Evolutionary conservation across 179 eudicot species (phyloP).

Genomic region (Spinacia oleracea): DNA sequence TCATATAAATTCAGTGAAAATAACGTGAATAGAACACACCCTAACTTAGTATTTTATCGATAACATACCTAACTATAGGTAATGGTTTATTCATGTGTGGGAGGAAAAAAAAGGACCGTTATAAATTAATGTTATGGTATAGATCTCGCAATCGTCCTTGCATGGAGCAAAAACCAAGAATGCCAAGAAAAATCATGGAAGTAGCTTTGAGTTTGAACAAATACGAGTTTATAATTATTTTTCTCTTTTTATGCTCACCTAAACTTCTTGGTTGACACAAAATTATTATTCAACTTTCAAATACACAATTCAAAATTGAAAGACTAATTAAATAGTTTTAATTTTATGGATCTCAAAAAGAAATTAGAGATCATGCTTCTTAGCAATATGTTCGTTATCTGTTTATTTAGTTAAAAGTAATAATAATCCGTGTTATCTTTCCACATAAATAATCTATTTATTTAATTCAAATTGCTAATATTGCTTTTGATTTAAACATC

Average conservation of each 20-base stretch:
- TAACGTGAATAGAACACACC: too few relatives aligned
- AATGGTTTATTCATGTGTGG: too few relatives aligned
- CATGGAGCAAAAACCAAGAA: constrained; percentile 18
- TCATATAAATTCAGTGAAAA: too few relatives aligned
- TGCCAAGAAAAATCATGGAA: constrained; percentile 18
- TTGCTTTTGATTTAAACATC: neutral
- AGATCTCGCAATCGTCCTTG: neutral
- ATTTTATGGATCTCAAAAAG: neutral
- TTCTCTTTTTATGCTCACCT: neutral
- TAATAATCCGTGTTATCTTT: neutral
- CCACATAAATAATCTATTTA: neutral
- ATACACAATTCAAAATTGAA: neutral
- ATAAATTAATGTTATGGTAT: constrained; percentile 8
- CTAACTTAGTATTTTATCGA: too few relatives aligned
- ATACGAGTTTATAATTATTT: neutral
- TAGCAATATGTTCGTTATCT: too few relatives aligned
- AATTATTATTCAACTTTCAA: neutral
- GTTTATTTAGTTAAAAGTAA: too few relatives aligned
- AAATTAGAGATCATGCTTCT: too few relatives aligned
- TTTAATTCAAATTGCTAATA: neutral
- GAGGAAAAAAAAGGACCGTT: constrained; percentile 31
- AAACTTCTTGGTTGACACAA: neutral
- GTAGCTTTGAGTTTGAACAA: constrained; percentile 15
- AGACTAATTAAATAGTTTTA: too few relatives aligned
- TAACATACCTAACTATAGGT: too few relatives aligned